phyloP scores from a whole-genome alignment of 257 asterid genomes.

The Solanum sparsipilum region DNA sequence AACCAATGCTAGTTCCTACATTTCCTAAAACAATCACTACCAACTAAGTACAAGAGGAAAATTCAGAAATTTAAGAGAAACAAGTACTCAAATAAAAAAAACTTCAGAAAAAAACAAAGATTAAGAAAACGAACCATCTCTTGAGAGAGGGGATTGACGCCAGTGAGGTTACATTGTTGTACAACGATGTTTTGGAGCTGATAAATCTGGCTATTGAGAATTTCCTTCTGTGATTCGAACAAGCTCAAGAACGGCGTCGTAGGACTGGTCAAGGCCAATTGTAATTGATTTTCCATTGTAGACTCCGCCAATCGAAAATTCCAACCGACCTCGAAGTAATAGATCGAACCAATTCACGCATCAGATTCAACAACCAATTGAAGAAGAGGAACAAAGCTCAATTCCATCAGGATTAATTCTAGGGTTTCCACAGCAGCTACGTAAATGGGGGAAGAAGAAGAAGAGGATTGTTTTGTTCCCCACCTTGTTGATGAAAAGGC shows the following conservation, averaged over 20 bases:
- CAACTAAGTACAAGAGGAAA: neutral
- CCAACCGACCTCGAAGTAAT: neutral
- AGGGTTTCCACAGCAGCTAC: neutral
- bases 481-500: neutral
- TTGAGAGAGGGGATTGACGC: slow-evolving; percentile 93
- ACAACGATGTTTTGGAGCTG: slow-evolving; percentile 63
- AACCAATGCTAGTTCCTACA: neutral
- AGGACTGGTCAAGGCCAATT: slow-evolving; percentile 22
- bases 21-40: neutral
- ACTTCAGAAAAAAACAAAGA: neutral
- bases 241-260: slow-evolving; percentile 39
- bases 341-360: slow-evolving; percentile 5
- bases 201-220: slow-evolving; percentile 56
- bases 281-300: slow-evolving; percentile 29
- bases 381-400: neutral
- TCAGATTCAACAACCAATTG: neutral
- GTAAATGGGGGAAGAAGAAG: neutral
- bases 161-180: slow-evolving; percentile 84
- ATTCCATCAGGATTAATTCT: neutral
- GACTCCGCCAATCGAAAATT: neutral
- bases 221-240: slow-evolving; percentile 53
- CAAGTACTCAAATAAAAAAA: neutral
- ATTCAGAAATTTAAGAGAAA: neutral
- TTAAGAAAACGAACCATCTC: slow-evolving; percentile 55
- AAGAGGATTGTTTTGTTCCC: neutral